Conservation (phyloP, 2,329 filamentous ascomycete species). For the Blastomyces percursus region DNA sequence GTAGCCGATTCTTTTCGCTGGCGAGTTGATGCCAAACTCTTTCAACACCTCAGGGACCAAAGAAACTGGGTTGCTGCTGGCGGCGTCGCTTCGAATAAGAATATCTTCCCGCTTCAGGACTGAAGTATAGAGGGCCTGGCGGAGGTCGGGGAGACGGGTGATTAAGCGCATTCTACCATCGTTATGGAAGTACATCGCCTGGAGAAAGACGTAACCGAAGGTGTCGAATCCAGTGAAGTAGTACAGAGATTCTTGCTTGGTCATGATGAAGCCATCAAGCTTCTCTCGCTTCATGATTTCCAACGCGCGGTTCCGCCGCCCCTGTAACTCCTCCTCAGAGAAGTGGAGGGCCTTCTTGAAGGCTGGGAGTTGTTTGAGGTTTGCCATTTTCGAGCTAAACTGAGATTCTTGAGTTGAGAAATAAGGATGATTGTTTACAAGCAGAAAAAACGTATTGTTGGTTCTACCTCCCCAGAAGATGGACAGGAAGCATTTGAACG, state of each 20-base stretch:
- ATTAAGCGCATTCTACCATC: slow-evolving; percentile 25
- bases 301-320: slow-evolving; percentile 17
- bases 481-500: background rate
- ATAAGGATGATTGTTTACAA: background rate
- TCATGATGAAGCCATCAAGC: slow-evolving; percentile 27
- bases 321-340: slow-evolving; percentile 19
- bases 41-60: slow-evolving; percentile 21
- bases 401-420: background rate
- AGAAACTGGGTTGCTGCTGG: slow-evolving; percentile 22
- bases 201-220: slow-evolving; percentile 29
- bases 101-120: slow-evolving; percentile 23
- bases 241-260: slow-evolving; percentile 27
- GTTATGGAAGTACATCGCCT: slow-evolving; percentile 28
- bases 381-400: slow-evolving; percentile 7
- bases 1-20: slow-evolving; percentile 23
- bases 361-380: slow-evolving; percentile 15
- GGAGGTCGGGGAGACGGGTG: slow-evolving; percentile 22
- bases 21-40: slow-evolving; percentile 22
- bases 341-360: slow-evolving; percentile 25
- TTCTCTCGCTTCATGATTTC: slow-evolving; percentile 24
- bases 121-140: slow-evolving; percentile 28
- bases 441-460: background rate
- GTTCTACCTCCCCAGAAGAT: background rate
- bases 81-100: slow-evolving; percentile 23
- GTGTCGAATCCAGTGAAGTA: slow-evolving; percentile 27